Evolutionary conservation across 176 grass and related monocot genomes (phyloP), one percentile per base, ranked within the genome.

Genomic region (Rhynchospora pubera): DNA sequence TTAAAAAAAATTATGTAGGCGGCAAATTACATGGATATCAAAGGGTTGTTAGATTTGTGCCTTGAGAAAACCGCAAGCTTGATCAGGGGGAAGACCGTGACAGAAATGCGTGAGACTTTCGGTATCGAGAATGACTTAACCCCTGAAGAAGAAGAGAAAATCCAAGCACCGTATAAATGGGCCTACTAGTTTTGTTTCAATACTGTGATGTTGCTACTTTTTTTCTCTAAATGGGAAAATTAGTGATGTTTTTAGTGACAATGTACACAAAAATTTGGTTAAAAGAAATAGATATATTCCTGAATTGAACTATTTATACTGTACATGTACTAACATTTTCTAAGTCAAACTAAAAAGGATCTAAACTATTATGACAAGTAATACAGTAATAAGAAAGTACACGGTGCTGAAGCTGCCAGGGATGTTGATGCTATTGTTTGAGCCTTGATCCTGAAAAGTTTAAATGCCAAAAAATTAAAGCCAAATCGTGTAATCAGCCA

Each of bases 11-110:
- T 39, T 65, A 52, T 83, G 24, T 23, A 83, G 80, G 80, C 44
- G 39, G 62, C 80, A 46, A 83, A 83, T 70, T 83, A 30, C 50
- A 83, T 83, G 80, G 80, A 28, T 30, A 42, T 83, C 32, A 12
- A 56, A 56, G 80, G 65, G 28, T 50, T 83, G 43, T 55, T 83
- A 43, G 2, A 7, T 9, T 32, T 56, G 21, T 83, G 80, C 5
- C 2, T 7, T 10, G 48, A 68, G 23, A 83, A 83, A 53, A n/a
- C 55, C 21, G 80, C 11, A 8, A n/a, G 46, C 9, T 13, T 66
- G 8, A 16, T 83, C 28, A 32, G 8, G 12, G 80, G 44, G 2
- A 83, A 39, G 62, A 83, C 56, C 5, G 80, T 55, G 21, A 34
- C 56, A 83, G 44, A 83, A 23, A 83, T 83, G 4, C 80, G 80